Percentiles rank a stretch among this genome's conserved stretches.
Evolutionary conservation across 441 rosid species (phyloP).

Genomic region (Euphorbia celastroides): DNA sequence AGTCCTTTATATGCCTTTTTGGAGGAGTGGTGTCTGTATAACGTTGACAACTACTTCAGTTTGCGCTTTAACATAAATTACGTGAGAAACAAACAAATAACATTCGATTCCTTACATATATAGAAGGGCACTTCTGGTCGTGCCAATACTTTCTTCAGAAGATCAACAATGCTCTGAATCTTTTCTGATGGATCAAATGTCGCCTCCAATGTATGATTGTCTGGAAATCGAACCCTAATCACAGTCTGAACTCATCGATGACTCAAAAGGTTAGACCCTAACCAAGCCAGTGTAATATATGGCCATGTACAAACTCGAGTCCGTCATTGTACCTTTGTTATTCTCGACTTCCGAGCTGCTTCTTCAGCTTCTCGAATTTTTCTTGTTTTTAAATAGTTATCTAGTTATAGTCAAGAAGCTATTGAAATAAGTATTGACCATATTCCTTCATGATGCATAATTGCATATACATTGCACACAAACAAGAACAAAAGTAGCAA

Average conservation of each 20-base stretch:
- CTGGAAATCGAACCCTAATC: slow-evolving; percentile 87
- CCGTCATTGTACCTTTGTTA: slow-evolving; percentile 49
- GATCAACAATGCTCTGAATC: slow-evolving; percentile 67
- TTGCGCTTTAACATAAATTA: slow-evolving; percentile 7
- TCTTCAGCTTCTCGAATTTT: slow-evolving; percentile 85
- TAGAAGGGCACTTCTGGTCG: slow-evolving; percentile 63
- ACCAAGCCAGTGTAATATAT: neutral
- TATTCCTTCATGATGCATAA: slow-evolving; percentile 5
- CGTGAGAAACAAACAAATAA: neutral
- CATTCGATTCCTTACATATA: slow-evolving; percentile 47
- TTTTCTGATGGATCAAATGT: slow-evolving; percentile 34
- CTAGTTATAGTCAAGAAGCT: slow-evolving; percentile 28
- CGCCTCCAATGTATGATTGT: slow-evolving; percentile 37
- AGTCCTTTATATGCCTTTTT: slow-evolving; percentile 69
- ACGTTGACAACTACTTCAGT: slow-evolving; percentile 8
- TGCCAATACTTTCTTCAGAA: slow-evolving; percentile 55
- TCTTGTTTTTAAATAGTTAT: slow-evolving; percentile 69
- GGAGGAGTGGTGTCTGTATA: slow-evolving; percentile 83
- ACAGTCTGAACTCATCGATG: slow-evolving; percentile 27
- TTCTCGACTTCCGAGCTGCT: slow-evolving; percentile 66
- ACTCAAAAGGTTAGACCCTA: slow-evolving; percentile 2
- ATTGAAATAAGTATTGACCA: slow-evolving; percentile 1
- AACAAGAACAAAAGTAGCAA: neutral
- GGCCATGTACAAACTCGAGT: neutral
- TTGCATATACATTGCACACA: neutral